Evolutionary conservation across 164 flowering plant genomes (phyloP).

Genomic region (Vitis amurensis): DNA sequence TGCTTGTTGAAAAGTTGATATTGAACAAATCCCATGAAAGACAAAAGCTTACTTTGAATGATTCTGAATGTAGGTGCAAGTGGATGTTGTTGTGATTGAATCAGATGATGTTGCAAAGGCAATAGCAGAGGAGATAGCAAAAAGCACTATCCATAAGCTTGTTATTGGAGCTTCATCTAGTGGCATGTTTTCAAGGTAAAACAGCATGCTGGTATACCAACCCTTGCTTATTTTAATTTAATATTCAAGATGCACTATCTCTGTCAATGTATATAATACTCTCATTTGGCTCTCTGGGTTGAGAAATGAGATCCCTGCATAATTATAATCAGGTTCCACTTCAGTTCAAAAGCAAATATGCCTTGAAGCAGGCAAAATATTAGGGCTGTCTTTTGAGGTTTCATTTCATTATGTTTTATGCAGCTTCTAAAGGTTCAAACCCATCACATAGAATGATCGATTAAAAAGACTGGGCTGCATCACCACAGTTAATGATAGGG

Average conservation of each 20-base stretch:
- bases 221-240: not conserved
- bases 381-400: not conserved
- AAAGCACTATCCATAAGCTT: slow-evolving; percentile 41
- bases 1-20: not conserved
- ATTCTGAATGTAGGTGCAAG: slow-evolving; percentile 51
- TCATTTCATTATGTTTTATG: not conserved
- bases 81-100: slow-evolving; percentile 59
- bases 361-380: not conserved
- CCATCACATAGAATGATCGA: not conserved
- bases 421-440: not conserved
- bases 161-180: slow-evolving; percentile 74
- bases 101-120: slow-evolving; percentile 72
- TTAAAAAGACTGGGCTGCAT: not conserved
- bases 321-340: not conserved
- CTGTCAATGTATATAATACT: not conserved
- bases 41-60: slow-evolving; percentile 6
- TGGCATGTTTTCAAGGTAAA: slow-evolving; percentile 65
- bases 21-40: not conserved
- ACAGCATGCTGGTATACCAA: not conserved
- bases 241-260: too few relatives aligned
- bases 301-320: not conserved
- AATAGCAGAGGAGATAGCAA: slow-evolving; percentile 52
- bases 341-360: not conserved
- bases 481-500: not conserved
- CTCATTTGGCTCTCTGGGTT: not conserved